Base-by-base conservation (phyloP, 2,329 filamentous ascomycete genomes). In the Colletotrichum australisinense region DNA sequence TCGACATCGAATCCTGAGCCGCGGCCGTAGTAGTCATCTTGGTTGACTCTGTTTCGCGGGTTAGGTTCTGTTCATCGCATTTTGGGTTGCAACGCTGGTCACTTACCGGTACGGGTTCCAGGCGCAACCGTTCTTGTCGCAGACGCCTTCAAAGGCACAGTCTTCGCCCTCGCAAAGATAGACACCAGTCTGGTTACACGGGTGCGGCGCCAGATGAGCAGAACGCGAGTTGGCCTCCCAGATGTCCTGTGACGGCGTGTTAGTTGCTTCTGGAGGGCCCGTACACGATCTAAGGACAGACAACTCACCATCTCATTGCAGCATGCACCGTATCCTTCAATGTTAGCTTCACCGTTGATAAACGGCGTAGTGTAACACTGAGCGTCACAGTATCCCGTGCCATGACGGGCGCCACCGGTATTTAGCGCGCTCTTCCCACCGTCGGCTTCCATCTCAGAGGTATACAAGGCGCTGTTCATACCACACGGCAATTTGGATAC, bases 381-480 rank as follows among this genome's bases (percentile, higher is more conserved):
- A 1, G 89, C 86, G 77, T 91, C 89, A 66, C 91, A 93, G 81
- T 93, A 92, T 5, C 91, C 91, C 2, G 88, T 90, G 53, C 91
- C 91, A 73, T 90, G 90, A 65, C 85, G 83, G 3, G 91, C 89
- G 71, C 91, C 91, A 30, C 87, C 90, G 67, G 86, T 85, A 81
- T 89, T 91, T 66, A 81, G 84, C 0, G 84, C 78, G 77, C 87
- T 89, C 76, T 86, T 75, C 38, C 91, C 92, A 76, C 92, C 93
- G 77, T 92, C 89, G 7, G 85, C 83, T 12, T 89, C 86, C 85
- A 86, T 86, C 79, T 86, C 84, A 24, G 82, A 84, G 16, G 93
- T 87, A 82, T 93, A 93, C 38, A 93, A 79, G 22, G 91, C 91
- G 73, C 91, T 91, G 80, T 93, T 93, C 79, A 93, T 84, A 70